Evolutionary conservation across 805 yeast genomes (phyloP), one percentile per base, ranked within the genome.

Genomic region (Clavispora phyllophila): DNA sequence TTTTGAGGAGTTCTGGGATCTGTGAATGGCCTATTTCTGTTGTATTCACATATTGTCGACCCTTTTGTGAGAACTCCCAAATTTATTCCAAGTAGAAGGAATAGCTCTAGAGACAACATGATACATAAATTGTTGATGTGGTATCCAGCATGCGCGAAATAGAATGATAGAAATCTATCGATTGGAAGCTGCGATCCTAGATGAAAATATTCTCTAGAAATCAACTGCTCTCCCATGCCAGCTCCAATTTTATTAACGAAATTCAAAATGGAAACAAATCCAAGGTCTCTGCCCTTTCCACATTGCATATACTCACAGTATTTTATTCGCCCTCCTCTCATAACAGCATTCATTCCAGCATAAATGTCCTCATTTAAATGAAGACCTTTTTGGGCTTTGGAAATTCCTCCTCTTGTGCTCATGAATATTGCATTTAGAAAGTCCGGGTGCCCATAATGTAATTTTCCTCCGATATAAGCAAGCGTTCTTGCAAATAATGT

Each of bases 191-290:
- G 89, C 29, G 91, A 82, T 57, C 91, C 88, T 63, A 85, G 64
- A 63, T 84, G 84, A 65, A 81, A 85, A 62, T 85, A 85, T 62
- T 85, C 95, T 68, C 95, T 76, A 22, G 90, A 84, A 47, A 85
- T 69, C 82, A 85, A 82, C 63, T 85, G 95, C 66, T 85, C 95
- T 63, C 93, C 93, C 95, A 85, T 85, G 67, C 95, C 95, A 53
- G 93, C 90, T 66, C 95, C 95, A 75, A 85, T 84, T 67, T 85
- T 85, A 33, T 90, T 84, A 18, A 89, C 84, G 75, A 85, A 85
- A 66, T 85, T 85, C 73, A 84, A 73, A 67, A 85, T 84, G 5
- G 93, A 84, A 46, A 89, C 89, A 65, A 85, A 85, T 60, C 95
- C 95, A 56, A 85, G 73, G 75, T 85, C 95, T 73, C 95, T 75